Evolutionary conservation across 345 rosid genomes (phyloP), one percentile per base, ranked within the genome.

Genomic region (Heritiera fomes): DNA sequence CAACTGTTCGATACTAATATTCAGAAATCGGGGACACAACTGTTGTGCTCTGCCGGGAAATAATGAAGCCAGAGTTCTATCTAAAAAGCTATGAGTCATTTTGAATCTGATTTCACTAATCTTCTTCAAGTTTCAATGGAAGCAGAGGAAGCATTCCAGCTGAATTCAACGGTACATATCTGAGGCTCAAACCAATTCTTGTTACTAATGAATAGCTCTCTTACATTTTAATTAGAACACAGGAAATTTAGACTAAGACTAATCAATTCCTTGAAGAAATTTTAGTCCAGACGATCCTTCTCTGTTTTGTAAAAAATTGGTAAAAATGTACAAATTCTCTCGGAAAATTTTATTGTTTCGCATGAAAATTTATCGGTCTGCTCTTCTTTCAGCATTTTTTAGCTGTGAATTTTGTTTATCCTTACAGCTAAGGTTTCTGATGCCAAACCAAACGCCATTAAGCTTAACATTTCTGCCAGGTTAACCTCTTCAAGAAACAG

Each of bases 101-200:
- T 60, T 55, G 28, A 23, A 23, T 23, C 28, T 23, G 28, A 52
- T 34, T 0, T 23, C 9, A 6, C 34, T 11, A 30, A 41, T 45
- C 15, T 13, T 1, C 32, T 61, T 23, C 85, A 79, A 83, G 83
- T 82, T 73, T 83, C 68, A 49, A 13, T 32, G 64, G 66, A 46
- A 78, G 77, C 64, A 58, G 73, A 41, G 80, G 70, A 58, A 55
- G 32, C 32, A 18, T 30, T 66, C 59, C 71, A 65, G 69, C 75
- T 76, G 77, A 81, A 61, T 47, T 73, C 64, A 80, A 79, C 76
- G 79, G 87, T 87, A 81, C 76, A 83, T 81, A 75, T 71, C 65
- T 30, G 82, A 81, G 83, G 81, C 80, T 80, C 77, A 82, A 61
- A 61, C 70, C 78, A 46, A 45, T 61, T 75, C 20, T 58, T 59